Evolutionary conservation across 1,284 basidiomycete genomes (phyloP).

Genomic region (Tetrapyrgos nigripes): DNA sequence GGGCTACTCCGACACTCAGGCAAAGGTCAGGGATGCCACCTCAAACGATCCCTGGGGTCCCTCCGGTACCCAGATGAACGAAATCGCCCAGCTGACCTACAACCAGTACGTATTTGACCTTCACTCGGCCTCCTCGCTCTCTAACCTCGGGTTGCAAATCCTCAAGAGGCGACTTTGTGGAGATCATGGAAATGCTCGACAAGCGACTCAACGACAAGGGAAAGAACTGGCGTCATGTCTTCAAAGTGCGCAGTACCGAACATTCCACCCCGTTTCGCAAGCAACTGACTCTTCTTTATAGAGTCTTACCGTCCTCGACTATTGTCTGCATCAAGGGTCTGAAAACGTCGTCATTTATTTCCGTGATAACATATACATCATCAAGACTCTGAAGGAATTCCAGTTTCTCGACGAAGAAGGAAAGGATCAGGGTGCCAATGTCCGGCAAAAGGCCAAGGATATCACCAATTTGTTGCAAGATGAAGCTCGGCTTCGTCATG

Average conservation of each 20-base stretch:
- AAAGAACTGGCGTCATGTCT: conserved; percentile 99
- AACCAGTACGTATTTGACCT: conserved; percentile 79
- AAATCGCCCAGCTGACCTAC: conserved; percentile 96
- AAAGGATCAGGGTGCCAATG: conserved; percentile 98
- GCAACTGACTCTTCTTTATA: conserved; percentile 36
- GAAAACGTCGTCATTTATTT: conserved; percentile 99
- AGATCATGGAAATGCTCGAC: conserved; percentile 99
- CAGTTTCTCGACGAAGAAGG: conserved; percentile 96
- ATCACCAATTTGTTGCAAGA: conserved; percentile 97
- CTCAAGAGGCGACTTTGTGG: conserved; percentile 92
- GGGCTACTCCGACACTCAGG: conserved; percentile 92
- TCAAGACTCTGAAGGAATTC: conserved; percentile 99
- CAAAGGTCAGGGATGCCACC: conserved; percentile 98
- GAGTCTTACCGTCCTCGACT: conserved; percentile 96
- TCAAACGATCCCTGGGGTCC: conserved; percentile 99
- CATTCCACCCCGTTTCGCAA: neutral
- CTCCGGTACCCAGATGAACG: conserved; percentile 98
- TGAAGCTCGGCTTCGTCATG: conserved; percentile 85
- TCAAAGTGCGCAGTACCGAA: conserved; percentile 74
- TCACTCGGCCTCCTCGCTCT: conserved; percentile 6
- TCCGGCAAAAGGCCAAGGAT: conserved; percentile 99
- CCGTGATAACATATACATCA: conserved; percentile 95
- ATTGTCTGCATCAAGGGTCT: conserved; percentile 94
- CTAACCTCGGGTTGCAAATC: too few relatives aligned
- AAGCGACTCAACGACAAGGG: conserved; percentile 99